These are phyloP conservation scores for Didymella exigua DNA, from an alignment of 2,329 filamentous ascomycete genomes.

Conservation along the genomic window DNA sequence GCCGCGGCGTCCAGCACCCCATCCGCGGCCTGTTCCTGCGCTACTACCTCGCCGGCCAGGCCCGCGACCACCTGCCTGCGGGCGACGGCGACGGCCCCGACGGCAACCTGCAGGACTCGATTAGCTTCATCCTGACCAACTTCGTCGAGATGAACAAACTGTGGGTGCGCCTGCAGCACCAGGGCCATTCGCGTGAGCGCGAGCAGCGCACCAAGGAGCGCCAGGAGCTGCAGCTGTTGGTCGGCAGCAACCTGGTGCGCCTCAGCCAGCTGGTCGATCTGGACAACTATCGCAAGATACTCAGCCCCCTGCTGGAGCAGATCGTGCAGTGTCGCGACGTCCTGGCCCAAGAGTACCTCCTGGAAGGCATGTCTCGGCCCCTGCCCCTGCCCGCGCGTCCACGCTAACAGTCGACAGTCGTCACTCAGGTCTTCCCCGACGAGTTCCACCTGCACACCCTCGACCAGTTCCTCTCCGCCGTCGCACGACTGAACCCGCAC, in stretches of 20 bases:
- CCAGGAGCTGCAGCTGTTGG: conserved; percentile 91
- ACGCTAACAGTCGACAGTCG: conserved; percentile 63
- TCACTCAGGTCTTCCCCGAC: conserved; percentile 98
- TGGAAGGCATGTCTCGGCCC: conserved; percentile 65
- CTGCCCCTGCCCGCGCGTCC: background rate
- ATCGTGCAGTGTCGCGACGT: conserved; percentile 98
- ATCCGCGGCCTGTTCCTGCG: conserved; percentile 92
- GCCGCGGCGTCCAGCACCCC: conserved; percentile 93
- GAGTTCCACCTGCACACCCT: conserved; percentile 97
- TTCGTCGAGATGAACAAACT: conserved; percentile 99
- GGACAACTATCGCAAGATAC: conserved; percentile 90
- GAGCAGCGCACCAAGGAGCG: conserved; percentile 93
- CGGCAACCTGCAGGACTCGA: conserved; percentile 94
- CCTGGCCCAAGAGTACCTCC: conserved; percentile 91
- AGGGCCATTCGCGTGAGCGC: conserved; percentile 92
- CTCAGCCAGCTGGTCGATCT: conserved; percentile 95
- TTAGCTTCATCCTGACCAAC: conserved; percentile 97
- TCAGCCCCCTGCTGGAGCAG: conserved; percentile 89
- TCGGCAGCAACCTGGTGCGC: conserved; percentile 94
- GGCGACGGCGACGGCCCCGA: conserved; percentile 88
- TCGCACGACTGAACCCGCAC: conserved; percentile 89
- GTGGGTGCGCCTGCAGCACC: conserved; percentile 96
- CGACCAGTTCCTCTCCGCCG: conserved; percentile 91
- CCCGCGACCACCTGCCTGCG: conserved; percentile 82
- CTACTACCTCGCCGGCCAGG: conserved; percentile 95